These are phyloP conservation scores for Fusarium falciforme DNA, from an alignment of 2,329 filamentous ascomycete species.

Conservation along the genomic window DNA sequence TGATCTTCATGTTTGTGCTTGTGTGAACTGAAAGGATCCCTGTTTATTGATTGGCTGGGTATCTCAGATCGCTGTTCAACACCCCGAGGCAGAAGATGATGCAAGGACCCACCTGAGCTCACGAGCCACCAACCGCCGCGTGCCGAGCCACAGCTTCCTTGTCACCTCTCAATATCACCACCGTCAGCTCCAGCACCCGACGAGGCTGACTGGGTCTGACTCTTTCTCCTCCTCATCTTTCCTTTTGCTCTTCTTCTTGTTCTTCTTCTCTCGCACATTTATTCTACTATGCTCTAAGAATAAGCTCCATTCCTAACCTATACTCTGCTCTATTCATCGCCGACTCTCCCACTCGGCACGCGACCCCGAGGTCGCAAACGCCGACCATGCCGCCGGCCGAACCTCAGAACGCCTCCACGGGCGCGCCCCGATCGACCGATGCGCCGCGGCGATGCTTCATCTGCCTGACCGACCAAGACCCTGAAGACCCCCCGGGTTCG, in stretches of 20 bases:
- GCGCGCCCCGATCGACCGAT: constrained; percentile 30
- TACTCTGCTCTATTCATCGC: not conserved
- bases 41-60: constrained; percentile 15
- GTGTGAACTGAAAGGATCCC: not conserved
- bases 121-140: constrained; percentile 10
- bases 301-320: not conserved
- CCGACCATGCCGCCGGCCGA: constrained; percentile 26
- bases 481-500: constrained; percentile 58
- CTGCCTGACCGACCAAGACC: constrained; percentile 68
- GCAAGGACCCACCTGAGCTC: constrained; percentile 34
- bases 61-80: not conserved
- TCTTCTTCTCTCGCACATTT: not conserved
- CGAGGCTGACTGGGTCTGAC: constrained; percentile 4
- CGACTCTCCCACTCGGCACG: constrained; percentile 17
- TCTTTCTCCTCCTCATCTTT: not conserved
- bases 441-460: constrained; percentile 68
- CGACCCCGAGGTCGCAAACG: constrained; percentile 23
- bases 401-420: constrained; percentile 7
- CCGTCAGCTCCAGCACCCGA: constrained; percentile 11
- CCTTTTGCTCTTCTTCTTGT: not conserved
- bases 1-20: not conserved
- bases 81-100: constrained; percentile 26
- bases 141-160: constrained; percentile 9
- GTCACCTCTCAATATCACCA: constrained; percentile 18
- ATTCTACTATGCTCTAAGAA: constrained; percentile 23